Conservation (phyloP, 768 basidiomycete species). For the Pilatotrama ljubarskyi region DNA sequence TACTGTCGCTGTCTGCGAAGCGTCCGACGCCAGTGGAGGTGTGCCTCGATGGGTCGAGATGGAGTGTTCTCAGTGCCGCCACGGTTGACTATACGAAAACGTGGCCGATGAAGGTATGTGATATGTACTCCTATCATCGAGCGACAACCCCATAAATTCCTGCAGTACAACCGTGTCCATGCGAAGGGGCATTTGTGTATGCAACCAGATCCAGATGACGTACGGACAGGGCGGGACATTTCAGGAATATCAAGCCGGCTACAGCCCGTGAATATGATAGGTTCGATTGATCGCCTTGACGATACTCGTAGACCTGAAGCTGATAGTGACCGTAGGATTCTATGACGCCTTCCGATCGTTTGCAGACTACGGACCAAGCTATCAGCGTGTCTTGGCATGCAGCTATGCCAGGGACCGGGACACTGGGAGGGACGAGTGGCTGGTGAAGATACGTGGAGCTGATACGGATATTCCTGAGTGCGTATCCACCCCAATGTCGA, state of each 20-base stretch:
- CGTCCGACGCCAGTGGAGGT: slow-evolving; percentile 24
- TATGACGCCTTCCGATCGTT: slow-evolving; percentile 29
- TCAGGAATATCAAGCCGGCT: background rate
- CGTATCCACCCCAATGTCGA: background rate
- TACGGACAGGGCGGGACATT: background rate
- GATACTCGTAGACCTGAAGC: no score
- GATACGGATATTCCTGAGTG: slow-evolving; percentile 20
- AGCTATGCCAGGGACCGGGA: background rate
- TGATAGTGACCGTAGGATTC: no score
- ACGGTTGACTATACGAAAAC: slow-evolving; percentile 5
- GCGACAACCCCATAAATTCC: no score
- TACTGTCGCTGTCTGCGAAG: slow-evolving; percentile 29
- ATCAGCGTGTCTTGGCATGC: slow-evolving; percentile 30
- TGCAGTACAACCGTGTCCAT: slow-evolving; percentile 14
- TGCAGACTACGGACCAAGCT: slow-evolving; percentile 35
- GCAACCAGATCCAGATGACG: background rate
- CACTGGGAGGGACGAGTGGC: background rate
- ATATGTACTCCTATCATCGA: no score
- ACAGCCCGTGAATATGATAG: background rate
- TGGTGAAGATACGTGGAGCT: slow-evolving; percentile 16
- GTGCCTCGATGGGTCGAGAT: slow-evolving; percentile 23
- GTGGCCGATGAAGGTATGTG: slow-evolving; percentile 8
- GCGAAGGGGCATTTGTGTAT: slow-evolving; percentile 11
- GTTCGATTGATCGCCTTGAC: slow-evolving; percentile 21
- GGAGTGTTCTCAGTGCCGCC: slow-evolving; percentile 31